Evolutionary conservation across 2,329 filamentous ascomycete genomes (phyloP).

Genomic region (Penicillium sp.): DNA sequence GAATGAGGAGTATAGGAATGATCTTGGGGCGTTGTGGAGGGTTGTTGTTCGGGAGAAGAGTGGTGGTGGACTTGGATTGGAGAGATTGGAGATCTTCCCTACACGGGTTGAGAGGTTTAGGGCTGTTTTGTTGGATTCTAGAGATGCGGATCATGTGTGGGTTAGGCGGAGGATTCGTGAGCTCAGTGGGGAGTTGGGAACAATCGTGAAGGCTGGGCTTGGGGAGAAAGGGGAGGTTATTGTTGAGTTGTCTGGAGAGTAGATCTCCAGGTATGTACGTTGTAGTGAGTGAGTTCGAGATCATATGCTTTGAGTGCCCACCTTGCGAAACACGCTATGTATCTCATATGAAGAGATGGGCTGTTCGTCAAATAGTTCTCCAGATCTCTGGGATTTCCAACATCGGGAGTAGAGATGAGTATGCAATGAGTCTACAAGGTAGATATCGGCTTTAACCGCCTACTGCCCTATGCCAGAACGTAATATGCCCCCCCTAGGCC

Average conservation of each 20-base stretch:
- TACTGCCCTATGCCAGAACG: too few species aligned
- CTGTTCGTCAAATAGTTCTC: too few species aligned
- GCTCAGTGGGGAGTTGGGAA: not conserved
- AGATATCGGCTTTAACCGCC: too few species aligned
- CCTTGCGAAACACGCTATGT: too few species aligned
- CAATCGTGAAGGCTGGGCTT: not conserved
- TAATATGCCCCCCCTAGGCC: too few species aligned
- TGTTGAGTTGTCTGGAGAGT: not conserved
- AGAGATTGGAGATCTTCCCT: constrained; percentile 37
- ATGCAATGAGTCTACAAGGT: too few species aligned
- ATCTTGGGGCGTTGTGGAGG: constrained; percentile 42
- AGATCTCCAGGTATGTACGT: too few species aligned
- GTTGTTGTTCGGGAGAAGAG: constrained; percentile 28
- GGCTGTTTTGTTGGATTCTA: constrained; percentile 28
- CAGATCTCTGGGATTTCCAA: too few species aligned
- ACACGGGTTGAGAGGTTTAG: constrained; percentile 35
- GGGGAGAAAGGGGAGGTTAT: not conserved
- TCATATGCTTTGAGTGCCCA: too few species aligned
- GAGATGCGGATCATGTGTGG: constrained; percentile 31
- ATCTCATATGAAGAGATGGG: too few species aligned
- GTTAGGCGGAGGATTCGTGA: constrained; percentile 14
- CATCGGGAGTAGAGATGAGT: too few species aligned
- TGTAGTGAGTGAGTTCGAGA: too few species aligned
- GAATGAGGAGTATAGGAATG: constrained; percentile 37
- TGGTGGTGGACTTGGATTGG: constrained; percentile 16